Base-by-base conservation (phyloP, 1,139 yeast genomes). In the Hyphopichia pseudoburtonii region DNA sequence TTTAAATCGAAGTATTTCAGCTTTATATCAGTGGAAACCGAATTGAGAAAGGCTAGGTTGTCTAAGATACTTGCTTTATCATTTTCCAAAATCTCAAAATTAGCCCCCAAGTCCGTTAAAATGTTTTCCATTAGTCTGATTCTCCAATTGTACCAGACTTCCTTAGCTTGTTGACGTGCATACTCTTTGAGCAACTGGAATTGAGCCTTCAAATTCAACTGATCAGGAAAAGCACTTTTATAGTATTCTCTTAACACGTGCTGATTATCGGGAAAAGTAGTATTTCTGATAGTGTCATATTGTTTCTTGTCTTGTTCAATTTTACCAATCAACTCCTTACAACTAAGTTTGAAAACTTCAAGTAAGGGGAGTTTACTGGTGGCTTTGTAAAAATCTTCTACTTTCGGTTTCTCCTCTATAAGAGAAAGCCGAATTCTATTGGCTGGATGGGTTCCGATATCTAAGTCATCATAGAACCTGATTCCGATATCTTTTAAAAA, bases 121-220 rank as follows among this genome's bases (percentile, higher is more conserved):
- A 77, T 57, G 34, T 57, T 66, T 41, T 45, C 41, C 1, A 73
- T 57, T 29, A 78, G 55, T 41, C 73, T 73, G n/a, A 62, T 55
- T 43, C 83, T 56, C 85, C 85, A 79, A 28, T 64, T 70, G 47
- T 76, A 78, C 84, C 84, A 80, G 1, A 73, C 71, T 17, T 66
- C 67, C 39, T 64, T 69, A 3, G 83, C 76, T 48, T 73, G 73
- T 28, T 64, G 66, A 24, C 81, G 62, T 3, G 82, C 64, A 41
- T 55, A 70, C 35, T 74, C 78, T 50, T 76, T 76, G 36, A 78
- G 56, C 19, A 69, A 51, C 28, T 66, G 70, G 35, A 79, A 64
- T 32, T 67, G 63, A 19, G 68, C 62, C 36, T 69, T 70, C 56
- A 77, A 60, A 6, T 54, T 52, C 30, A 62, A 57, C 32, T 66